Evolutionary conservation across 2,329 filamentous ascomycete genomes (phyloP), one percentile per base, ranked within the genome.

Genomic region (Tolypocladium nubicola): DNA sequence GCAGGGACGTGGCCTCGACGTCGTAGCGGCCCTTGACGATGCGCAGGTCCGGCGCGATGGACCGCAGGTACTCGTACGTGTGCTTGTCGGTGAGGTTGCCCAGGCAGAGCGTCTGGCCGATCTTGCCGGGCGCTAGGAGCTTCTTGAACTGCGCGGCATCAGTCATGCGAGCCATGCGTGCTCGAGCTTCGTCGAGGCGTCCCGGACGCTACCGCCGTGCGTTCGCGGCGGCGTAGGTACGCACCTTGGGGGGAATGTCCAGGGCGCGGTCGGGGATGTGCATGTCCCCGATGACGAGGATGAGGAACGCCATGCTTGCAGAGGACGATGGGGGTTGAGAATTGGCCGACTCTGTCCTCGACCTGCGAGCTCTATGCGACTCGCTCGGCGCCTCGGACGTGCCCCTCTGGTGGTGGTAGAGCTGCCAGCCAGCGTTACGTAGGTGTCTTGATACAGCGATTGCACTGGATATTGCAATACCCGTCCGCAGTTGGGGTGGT

Each of bases 231-330:
- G 40, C 53, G 23, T 13, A 16, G 13, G 37, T 55, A 43, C 62
- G 64, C 79, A 91, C 90, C 85, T 96, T 96, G 72, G 87, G 81
- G 59, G 91, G 91, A 67, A 96, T 92, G 73, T 96, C 91, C 62
- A 94, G 85, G 66, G 90, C 91, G 71, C 91, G 82, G 74, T 96
- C 91, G 66, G 91, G 91, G 75, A 96, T 96, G 77, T 96, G 91
- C 56, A 96, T 84, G 77, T 96, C 91, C 72, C 90, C 90, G 65
- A 96, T 90, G 69, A 94, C 90, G 70, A 96, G 83, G 70, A 96
- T 91, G 64, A 96, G 81, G 75, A 93, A 90, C 62, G 90, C 90
- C 78, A 93, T 90, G 79, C 84, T 87, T 54, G 53, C 53, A 52
- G 16, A 52, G 41, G 33, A 38, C 35, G 47, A 60, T 59, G 62